Conservation (phyloP, 306 rosid genomes). For the Phaseolus lunatus region DNA sequence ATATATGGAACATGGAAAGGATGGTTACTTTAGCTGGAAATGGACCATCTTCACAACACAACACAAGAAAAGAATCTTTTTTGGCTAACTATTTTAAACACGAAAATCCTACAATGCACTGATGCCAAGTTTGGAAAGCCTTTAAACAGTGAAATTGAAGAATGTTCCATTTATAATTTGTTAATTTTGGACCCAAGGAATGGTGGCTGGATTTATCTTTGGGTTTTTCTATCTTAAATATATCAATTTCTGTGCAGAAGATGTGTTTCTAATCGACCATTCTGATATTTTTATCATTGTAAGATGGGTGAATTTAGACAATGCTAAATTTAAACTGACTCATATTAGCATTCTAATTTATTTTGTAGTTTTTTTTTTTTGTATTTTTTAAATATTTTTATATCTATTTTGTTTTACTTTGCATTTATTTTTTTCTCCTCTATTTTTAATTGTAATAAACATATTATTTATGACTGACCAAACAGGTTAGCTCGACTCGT, state of each 20-base stretch:
- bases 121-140: not conserved
- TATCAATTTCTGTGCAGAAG: not conserved
- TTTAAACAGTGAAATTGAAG: conserved; percentile 35
- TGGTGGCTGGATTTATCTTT: conserved; percentile 1
- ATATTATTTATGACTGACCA: too few species aligned
- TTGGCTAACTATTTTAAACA: not conserved
- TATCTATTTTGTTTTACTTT: too few species aligned
- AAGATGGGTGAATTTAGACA: too few species aligned
- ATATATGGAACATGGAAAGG: conserved; percentile 2
- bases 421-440: too few species aligned
- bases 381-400: too few species aligned
- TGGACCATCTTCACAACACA: conserved; percentile 34
- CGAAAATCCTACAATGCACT: conserved; percentile 20
- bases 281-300: not conserved
- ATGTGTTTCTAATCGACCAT: not conserved
- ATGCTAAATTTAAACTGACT: not conserved
- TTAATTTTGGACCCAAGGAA: conserved; percentile 13
- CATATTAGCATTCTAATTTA: not conserved
- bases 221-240: conserved; percentile 7
- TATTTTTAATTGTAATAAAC: too few species aligned
- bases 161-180: conserved; percentile 10
- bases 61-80: not conserved
- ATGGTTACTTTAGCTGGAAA: not conserved
- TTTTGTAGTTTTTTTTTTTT: too few species aligned
- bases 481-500: too few species aligned